Percentiles rank a stretch among this genome's conserved stretches.
These are phyloP conservation scores for Kregervanrija pseudodelftensis DNA, from an alignment of 805 yeast species.

Conservation along the genomic window DNA sequence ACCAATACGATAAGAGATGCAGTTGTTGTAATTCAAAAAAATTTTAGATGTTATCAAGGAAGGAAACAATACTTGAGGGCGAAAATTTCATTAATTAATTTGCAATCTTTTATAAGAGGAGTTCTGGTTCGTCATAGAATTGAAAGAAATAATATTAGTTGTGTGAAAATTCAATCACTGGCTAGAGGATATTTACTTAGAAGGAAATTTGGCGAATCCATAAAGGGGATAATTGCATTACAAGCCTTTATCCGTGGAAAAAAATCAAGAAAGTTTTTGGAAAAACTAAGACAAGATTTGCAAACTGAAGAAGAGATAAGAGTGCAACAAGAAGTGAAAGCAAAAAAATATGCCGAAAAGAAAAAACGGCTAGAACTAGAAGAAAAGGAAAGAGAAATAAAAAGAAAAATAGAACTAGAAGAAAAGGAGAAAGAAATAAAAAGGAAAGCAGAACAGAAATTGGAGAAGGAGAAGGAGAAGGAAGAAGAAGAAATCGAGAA, in stretches of 20 bases:
- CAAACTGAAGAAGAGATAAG: constrained; percentile 84
- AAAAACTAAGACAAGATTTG: constrained; percentile 67
- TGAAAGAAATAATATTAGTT: constrained; percentile 48
- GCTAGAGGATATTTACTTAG: constrained; percentile 49
- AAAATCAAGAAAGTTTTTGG: constrained; percentile 51
- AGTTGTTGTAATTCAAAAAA: constrained; percentile 83
- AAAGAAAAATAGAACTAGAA: constrained; percentile 56
- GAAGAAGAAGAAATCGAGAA: constrained; percentile 26
- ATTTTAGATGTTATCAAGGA: constrained; percentile 55
- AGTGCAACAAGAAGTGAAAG: constrained; percentile 89
- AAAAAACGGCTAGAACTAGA: constrained; percentile 52
- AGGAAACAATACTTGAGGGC: constrained; percentile 53
- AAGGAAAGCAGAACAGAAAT: constrained; percentile 54
- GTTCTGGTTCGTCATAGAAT: constrained; percentile 44
- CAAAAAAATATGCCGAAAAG: constrained; percentile 52
- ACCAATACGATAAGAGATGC: constrained; percentile 67
- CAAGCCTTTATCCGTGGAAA: constrained; percentile 44
- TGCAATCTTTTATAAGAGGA: constrained; percentile 63
- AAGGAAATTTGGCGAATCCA: constrained; percentile 26
- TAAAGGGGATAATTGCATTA: constrained; percentile 31
- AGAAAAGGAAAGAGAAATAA: constrained; percentile 49
- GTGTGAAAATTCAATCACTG: constrained; percentile 61
- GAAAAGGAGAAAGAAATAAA: constrained; percentile 51
- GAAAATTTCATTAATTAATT: constrained; percentile 42
- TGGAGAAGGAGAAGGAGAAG: constrained; percentile 42